phyloP scores from a whole-genome alignment of 495 filamentous ascomycete species.

The Tuber melanosporum region DNA sequence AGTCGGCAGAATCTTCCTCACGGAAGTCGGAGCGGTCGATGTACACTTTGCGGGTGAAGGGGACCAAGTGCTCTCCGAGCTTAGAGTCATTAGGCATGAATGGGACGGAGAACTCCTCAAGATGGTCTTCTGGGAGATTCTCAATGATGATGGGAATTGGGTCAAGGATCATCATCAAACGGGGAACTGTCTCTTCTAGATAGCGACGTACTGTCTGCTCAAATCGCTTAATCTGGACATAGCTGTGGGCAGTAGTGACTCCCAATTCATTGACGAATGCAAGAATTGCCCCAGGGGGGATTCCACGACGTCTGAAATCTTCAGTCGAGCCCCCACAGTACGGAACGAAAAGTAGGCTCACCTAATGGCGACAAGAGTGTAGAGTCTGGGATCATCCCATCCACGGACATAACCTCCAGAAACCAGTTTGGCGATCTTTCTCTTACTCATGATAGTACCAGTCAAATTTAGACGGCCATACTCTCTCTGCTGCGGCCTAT shows the following conservation, averaged over 20 bases:
- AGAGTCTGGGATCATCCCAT: constrained; percentile 86
- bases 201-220: constrained; percentile 74
- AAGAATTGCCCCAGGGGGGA: constrained; percentile 80
- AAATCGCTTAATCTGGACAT: constrained; percentile 67
- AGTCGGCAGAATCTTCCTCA: constrained; percentile 73
- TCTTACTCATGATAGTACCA: constrained; percentile 77
- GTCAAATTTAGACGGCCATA: constrained; percentile 73
- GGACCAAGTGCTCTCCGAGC: constrained; percentile 56
- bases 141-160: constrained; percentile 66
- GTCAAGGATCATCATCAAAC: constrained; percentile 73
- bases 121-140: constrained; percentile 61
- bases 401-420: constrained; percentile 64
- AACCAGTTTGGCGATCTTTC: constrained; percentile 71
- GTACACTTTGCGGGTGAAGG: constrained; percentile 78
- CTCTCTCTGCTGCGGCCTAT: constrained; percentile 82
- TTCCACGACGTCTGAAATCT: constrained; percentile 56
- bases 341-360: not conserved
- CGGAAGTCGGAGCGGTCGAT: constrained; percentile 93
- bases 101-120: constrained; percentile 58
- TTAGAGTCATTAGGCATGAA: constrained; percentile 68
- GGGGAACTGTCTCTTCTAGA: constrained; percentile 75
- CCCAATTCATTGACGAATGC: constrained; percentile 84
- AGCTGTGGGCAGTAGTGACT: constrained; percentile 66
- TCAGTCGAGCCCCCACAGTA: not conserved
- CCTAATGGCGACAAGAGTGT: constrained; percentile 71